Base-by-base conservation (phyloP, 179 eudicot species). In the Carnegiea gigantea region DNA sequence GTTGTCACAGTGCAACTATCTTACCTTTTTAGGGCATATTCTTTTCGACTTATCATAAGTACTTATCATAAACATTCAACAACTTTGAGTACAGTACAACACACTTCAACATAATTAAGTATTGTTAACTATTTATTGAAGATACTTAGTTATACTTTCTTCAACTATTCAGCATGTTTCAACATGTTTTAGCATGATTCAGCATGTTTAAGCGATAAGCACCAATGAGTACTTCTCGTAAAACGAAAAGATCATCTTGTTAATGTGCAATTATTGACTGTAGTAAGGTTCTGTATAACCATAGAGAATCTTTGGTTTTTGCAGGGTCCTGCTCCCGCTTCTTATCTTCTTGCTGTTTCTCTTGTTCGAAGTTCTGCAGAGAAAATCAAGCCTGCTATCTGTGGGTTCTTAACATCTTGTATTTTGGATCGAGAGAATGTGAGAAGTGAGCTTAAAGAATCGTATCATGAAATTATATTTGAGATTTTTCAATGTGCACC, bases 381-480 rank as follows among this genome's bases (percentile, higher is more conserved):
- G 74, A 88, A 89, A 82, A 78, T 94, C 83, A 89, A 92, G 85
- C 90, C 86, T 81, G 84, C 78, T 82, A 85, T 94, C 40, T 88
- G 93, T 86, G 85, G 87, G 78, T 92, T 92, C 87, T 68, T 96
- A 82, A 90, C 86, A 78, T 88, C 92, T 73, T 96, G 98, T 83
- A 92, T 96, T 84, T 76, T 89, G 79, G 89, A 90, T 67, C 87
- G 85, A 85, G 98, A 93, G 59, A 86, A 81, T 76, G 87, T 86
- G 38, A 77, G 75, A 77, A 90, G 90, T 81, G 90, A 87, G 43
- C 86, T 93, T 20, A 93, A 87, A 85, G 95, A 89, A 82, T 90
- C 75, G 72, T 94, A 94, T 87, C 99, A 94, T 86, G 96, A 94
- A 70, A 88, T 94, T 20, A 90, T 93, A 73, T 88, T 77, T 79